Evolutionary conservation across 306 rosid species (phyloP), one percentile per base, ranked within the genome.

Genomic region (Castanea mollissima): DNA sequence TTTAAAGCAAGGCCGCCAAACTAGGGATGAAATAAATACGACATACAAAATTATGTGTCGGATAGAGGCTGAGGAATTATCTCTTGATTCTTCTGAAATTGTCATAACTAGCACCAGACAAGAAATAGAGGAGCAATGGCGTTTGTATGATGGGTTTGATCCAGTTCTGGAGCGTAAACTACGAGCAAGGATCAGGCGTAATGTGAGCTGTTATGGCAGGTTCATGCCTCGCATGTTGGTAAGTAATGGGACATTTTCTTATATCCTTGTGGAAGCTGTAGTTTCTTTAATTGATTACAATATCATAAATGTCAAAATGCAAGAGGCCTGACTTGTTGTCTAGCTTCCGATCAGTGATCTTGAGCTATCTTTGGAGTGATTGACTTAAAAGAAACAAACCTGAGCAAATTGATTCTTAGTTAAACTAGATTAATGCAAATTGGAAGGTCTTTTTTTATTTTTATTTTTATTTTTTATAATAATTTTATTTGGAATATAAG

Each of bases 91-190:
- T 77, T 86, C 99, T 82, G 99, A 95, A 85, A 90, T 95, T 78
- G 88, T 95, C 74, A 92, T 95, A 56, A 95, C 99, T 73, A 95
- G 99, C 83, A 95, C 99, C 13, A 89, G 86, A 78, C 99, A 95
- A 81, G 99, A 95, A 83, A 91, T 95, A 80, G 99, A 95, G 64
- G 97, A 91, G 87, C 99, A 95, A 55, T 95, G 99, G 99, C 97
- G 93, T 79, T 84, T 95, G 80, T 95, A 95, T 86, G 92, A 95
- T 83, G 98, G 98, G 62, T 95, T 95, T 86, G 99, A 95, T 89
- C 99, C 97, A 14, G 89, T 95, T 57, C 77, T 95, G 90, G 98
- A 91, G 85, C 99, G 99, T 76, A 95, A 95, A 88, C 52, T 95
- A 75, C 90, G 99, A 65, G 97, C 97, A 44, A 91, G 99, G 91